Evolutionary conservation across 1,284 basidiomycete genomes (phyloP).

Genomic region (Ceraceosorus bombacis): DNA sequence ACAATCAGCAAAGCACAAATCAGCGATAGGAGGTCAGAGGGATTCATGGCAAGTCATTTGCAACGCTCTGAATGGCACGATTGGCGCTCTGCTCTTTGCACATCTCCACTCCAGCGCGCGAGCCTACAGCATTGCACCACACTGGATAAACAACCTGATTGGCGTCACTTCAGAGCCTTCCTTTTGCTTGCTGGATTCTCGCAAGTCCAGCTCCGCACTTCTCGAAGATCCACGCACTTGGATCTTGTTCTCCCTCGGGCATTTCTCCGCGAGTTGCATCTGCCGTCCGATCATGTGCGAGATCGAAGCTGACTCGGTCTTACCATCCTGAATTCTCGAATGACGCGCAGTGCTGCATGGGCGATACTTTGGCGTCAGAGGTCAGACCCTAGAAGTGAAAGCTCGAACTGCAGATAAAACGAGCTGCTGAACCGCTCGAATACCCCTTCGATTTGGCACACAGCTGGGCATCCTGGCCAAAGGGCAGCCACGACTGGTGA

Average conservation of each 20-base stretch:
- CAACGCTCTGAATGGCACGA: slow-evolving; percentile 20
- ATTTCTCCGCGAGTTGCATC: too few relatives aligned
- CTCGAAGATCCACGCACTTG: slow-evolving; percentile 1
- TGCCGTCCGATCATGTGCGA: background rate
- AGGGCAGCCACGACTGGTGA: slow-evolving; percentile 26
- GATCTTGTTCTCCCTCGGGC: too few relatives aligned
- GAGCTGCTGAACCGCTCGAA: too few relatives aligned
- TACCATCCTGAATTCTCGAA: background rate
- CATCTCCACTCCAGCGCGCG: slow-evolving; percentile 7
- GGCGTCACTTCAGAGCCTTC: background rate
- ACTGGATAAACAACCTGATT: background rate
- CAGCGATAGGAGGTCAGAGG: slow-evolving; percentile 23
- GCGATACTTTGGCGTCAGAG: slow-evolving; percentile 38
- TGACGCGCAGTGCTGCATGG: slow-evolving; percentile 25
- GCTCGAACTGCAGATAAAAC: too few relatives aligned
- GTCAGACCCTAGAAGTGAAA: too few relatives aligned
- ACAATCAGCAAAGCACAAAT: slow-evolving; percentile 15
- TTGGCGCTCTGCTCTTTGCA: slow-evolving; percentile 11
- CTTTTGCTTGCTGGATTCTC: slow-evolving; percentile 3
- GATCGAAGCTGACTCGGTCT: slow-evolving; percentile 2
- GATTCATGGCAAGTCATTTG: slow-evolving; percentile 33
- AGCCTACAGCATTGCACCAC: background rate
- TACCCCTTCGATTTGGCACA: too few relatives aligned
- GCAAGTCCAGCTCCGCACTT: slow-evolving; percentile 8
- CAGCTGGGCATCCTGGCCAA: slow-evolving; percentile 32